Conservation (phyloP, 768 basidiomycete genomes). For the Lepiota subincarnata region DNA sequence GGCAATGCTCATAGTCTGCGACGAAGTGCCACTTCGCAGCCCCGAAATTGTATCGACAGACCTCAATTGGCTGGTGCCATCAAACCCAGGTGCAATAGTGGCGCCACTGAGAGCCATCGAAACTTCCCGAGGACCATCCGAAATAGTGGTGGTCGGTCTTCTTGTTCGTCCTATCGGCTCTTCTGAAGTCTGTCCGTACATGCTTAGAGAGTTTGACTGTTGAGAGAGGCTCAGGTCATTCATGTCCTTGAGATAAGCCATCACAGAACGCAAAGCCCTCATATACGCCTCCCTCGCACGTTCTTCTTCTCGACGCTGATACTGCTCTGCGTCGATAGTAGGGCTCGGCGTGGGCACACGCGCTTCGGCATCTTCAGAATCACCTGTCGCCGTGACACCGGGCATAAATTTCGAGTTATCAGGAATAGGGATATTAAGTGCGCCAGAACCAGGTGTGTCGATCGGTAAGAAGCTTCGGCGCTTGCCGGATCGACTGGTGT, state of each 20-base stretch:
- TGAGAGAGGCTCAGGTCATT: slow-evolving; percentile 81
- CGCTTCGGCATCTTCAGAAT: slow-evolving; percentile 19
- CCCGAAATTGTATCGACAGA: slow-evolving; percentile 61
- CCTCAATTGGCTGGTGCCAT: slow-evolving; percentile 53
- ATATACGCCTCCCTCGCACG: slow-evolving; percentile 67
- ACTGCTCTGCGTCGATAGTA: slow-evolving; percentile 42
- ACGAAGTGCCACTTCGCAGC: slow-evolving; percentile 53
- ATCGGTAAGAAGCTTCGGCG: slow-evolving; percentile 89
- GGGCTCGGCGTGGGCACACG: slow-evolving; percentile 43
- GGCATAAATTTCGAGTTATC: slow-evolving; percentile 60
- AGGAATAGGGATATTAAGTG: slow-evolving; percentile 57
- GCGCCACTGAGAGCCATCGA: slow-evolving; percentile 50
- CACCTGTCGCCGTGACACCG: slow-evolving; percentile 38
- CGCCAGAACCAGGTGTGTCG: slow-evolving; percentile 52
- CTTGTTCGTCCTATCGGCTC: slow-evolving; percentile 49
- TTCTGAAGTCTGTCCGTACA: slow-evolving; percentile 52
- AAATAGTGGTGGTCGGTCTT: slow-evolving; percentile 50
- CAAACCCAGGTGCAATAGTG: slow-evolving; percentile 35
- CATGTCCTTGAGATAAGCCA: slow-evolving; percentile 96
- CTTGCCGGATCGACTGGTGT: slow-evolving; percentile 54
- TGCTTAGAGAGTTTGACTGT: slow-evolving; percentile 50
- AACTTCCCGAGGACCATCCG: slow-evolving; percentile 55
- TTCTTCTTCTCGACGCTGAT: slow-evolving; percentile 64
- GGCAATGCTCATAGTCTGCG: slow-evolving; percentile 69
- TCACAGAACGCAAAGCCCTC: slow-evolving; percentile 82